Evolutionary conservation across 2,329 filamentous ascomycete genomes (phyloP).

Genomic region (Epichloe glyceriae): DNA sequence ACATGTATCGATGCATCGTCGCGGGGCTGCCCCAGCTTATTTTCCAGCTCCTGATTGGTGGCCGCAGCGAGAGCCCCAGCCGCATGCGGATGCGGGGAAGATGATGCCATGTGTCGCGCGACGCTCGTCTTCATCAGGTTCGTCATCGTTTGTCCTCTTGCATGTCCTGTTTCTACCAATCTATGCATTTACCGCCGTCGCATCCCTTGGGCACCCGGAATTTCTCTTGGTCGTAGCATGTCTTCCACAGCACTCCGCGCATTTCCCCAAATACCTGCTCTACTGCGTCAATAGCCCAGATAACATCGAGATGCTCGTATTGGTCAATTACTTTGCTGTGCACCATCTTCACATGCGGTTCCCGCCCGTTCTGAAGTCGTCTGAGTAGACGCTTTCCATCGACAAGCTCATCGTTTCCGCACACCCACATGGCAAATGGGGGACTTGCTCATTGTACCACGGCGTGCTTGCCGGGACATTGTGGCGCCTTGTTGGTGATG

Average conservation of each 20-base stretch:
- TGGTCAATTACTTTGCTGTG: slow-evolving; percentile 72
- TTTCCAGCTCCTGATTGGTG: background rate
- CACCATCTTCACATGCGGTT: slow-evolving; percentile 70
- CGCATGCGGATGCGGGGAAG: background rate
- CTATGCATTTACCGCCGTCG: slow-evolving; percentile 20
- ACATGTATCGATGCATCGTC: too few species aligned
- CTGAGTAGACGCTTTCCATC: slow-evolving; percentile 64
- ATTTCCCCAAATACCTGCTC: slow-evolving; percentile 75
- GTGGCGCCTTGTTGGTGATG: slow-evolving; percentile 12
- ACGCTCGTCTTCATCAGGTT: background rate
- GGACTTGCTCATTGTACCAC: slow-evolving; percentile 74
- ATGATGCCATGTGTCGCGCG: background rate
- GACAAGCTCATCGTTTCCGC: slow-evolving; percentile 70
- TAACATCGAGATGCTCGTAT: slow-evolving; percentile 88
- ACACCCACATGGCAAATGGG: slow-evolving; percentile 80
- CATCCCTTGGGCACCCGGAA: slow-evolving; percentile 57
- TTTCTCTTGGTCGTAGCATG: slow-evolving; percentile 38
- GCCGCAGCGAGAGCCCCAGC: background rate
- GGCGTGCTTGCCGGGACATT: slow-evolving; percentile 36
- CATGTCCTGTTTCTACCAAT: background rate
- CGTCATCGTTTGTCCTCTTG: too few species aligned
- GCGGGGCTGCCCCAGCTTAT: background rate
- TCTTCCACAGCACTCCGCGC: slow-evolving; percentile 73
- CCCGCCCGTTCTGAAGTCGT: slow-evolving; percentile 61
- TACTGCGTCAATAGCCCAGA: slow-evolving; percentile 85